phyloP scores from a whole-genome alignment of 495 filamentous ascomycete genomes.

The Articulospora tetracladia region DNA sequence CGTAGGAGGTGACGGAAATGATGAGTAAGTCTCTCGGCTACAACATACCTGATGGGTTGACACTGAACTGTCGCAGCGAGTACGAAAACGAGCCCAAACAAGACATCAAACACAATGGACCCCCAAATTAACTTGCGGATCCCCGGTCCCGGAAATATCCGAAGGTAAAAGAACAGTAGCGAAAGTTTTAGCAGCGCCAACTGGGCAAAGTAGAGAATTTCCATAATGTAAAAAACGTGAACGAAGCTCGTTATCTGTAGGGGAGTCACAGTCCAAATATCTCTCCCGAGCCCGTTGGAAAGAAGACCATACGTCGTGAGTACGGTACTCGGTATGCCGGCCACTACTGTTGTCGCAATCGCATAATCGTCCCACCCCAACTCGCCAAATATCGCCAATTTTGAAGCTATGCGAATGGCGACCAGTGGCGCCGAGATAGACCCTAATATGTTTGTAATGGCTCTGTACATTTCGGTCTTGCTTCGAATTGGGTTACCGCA shows the following conservation, averaged over 20 bases:
- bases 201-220: slow-evolving; percentile 28
- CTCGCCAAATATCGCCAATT: background rate
- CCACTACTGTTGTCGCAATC: slow-evolving; percentile 1
- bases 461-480: slow-evolving; percentile 1
- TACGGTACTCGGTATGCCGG: slow-evolving; percentile 16
- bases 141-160: slow-evolving; percentile 29
- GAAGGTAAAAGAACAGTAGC: slow-evolving; percentile 35
- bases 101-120: slow-evolving; percentile 34
- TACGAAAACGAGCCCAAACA: slow-evolving; percentile 37
- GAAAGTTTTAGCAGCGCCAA: slow-evolving; percentile 31
- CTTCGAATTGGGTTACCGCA: slow-evolving; percentile 20
- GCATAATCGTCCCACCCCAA: slow-evolving; percentile 19
- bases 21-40: background rate
- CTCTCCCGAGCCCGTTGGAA: slow-evolving; percentile 27
- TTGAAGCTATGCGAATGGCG: slow-evolving; percentile 14
- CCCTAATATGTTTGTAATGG: slow-evolving; percentile 7
- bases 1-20: too few relatives aligned
- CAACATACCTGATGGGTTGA: slow-evolving; percentile 28
- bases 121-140: slow-evolving; percentile 29
- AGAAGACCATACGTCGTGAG: slow-evolving; percentile 12
- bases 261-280: slow-evolving; percentile 31
- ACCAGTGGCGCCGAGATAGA: slow-evolving; percentile 10
- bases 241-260: slow-evolving; percentile 25
- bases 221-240: slow-evolving; percentile 21
- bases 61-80: slow-evolving; percentile 40